A percentile compares a stretch with the other conserved stretches of the same genome.
These are phyloP conservation scores for Trametes cinnabarina DNA, from an alignment of 768 basidiomycete species.

Conservation along the genomic window DNA sequence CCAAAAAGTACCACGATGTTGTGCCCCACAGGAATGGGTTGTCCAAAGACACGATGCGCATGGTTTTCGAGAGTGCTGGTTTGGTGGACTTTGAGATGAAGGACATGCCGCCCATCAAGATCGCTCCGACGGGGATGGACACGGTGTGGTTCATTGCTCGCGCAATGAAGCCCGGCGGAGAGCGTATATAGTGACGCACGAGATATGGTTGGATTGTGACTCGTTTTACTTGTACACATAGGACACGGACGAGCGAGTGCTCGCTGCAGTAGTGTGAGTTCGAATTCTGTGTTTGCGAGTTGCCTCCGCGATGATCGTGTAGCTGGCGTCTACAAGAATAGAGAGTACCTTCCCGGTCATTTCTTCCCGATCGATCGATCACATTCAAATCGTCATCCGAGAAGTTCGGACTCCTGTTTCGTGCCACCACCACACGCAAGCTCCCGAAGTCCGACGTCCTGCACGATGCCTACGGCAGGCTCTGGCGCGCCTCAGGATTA, in stretches of 20 bases:
- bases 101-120: not conserved
- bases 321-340: too few relatives aligned
- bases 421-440: not conserved
- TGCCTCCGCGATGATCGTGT: too few relatives aligned
- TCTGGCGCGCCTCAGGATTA: not conserved
- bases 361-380: constrained; percentile 9
- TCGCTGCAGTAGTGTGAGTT: too few relatives aligned
- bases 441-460: not conserved
- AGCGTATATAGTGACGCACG: too few relatives aligned
- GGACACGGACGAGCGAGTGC: too few relatives aligned
- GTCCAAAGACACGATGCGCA: constrained; percentile 44
- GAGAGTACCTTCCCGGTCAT: constrained; percentile 1
- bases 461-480: not conserved
- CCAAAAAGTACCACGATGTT: constrained; percentile 39
- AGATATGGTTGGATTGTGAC: too few relatives aligned
- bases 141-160: constrained; percentile 19
- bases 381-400: not conserved
- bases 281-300: not conserved
- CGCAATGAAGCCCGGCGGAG: not conserved
- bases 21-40: constrained; percentile 60
- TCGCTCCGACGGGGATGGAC: constrained; percentile 31
- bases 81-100: constrained; percentile 45
- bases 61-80: constrained; percentile 52
- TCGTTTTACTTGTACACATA: too few relatives aligned
- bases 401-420: not conserved